Evolutionary conservation across 2,329 filamentous ascomycete genomes (phyloP), one percentile per base, ranked within the genome.

Genomic region (Colletotrichum liaoningense): DNA sequence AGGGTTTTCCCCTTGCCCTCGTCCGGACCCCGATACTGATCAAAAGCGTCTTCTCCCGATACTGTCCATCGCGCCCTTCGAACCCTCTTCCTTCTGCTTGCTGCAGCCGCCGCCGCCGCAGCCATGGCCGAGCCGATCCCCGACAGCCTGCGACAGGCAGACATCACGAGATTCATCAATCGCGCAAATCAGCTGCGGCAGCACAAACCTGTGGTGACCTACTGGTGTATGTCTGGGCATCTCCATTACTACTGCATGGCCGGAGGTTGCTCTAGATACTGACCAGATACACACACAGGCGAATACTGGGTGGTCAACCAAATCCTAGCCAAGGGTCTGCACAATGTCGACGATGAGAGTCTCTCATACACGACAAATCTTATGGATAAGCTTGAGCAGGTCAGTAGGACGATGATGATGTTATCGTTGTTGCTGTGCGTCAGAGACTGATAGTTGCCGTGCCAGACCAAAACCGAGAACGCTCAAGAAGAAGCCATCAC

Each of bases 261-360:
- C 49, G 24, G 52, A 28, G 28, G 42, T 22, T 19, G 33, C 26
- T 42, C 49, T 33, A 14, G 26, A 62, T 59, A 26, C 72, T 68
- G 58, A 72, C 46, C 24, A 7, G 24, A 22, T 19, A 28, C 35
- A 28, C 35, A 12, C 26, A 52, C 68, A 97, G 94, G 94, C 82
- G 93, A 97, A 80, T 98, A 97, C 83, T 97, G 94, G 88, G 94
- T 97, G 30, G 93, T 98, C 59, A 95, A 98, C 79, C 94, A 97
- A 80, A 97, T 99, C 77, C 91, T 99, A 16, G 88, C 90, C 65
- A 94, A 93, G 80, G 89, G 91, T 57, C 90, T 98, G 54, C 96
- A 98, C 84, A 92, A 89, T 73, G 85, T 88, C 77, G 93, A 97
- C 81, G 89, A 93, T 76, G 95, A 96, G 80, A 93, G 93, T 78